phyloP scores from a whole-genome alignment of 805 yeast species.

The Alloascoidea africana region DNA sequence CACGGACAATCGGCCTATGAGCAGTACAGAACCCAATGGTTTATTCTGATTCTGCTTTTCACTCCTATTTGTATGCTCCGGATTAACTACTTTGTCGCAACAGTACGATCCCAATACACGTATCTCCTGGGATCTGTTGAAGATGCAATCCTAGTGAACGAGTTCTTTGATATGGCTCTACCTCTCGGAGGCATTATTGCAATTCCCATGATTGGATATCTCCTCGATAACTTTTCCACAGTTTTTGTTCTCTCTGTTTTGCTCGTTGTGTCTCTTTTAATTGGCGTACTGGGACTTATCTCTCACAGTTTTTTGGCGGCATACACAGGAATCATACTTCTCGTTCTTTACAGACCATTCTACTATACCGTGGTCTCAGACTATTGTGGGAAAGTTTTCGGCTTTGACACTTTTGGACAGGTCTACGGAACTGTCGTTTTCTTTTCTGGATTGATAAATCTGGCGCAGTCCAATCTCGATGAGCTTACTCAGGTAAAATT shows the following conservation, averaged over 20 bases:
- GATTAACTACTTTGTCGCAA: conserved; percentile 86
- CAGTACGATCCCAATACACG: conserved; percentile 69
- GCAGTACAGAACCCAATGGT: conserved; percentile 53
- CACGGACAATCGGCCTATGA: conserved; percentile 40
- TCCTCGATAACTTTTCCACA: conserved; percentile 55
- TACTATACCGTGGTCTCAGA: conserved; percentile 89
- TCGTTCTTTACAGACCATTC: conserved; percentile 81
- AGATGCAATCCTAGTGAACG: conserved; percentile 42
- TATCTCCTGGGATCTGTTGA: conserved; percentile 41
- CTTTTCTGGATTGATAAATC: conserved; percentile 67
- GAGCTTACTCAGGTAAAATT: conserved; percentile 51
- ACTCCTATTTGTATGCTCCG: conserved; percentile 84
- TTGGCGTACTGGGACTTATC: conserved; percentile 61
- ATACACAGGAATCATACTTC: conserved; percentile 47
- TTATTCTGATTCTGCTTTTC: conserved; percentile 57
- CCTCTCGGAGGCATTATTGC: conserved; percentile 83
- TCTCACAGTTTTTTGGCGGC: conserved; percentile 30
- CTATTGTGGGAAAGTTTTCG: conserved; percentile 84
- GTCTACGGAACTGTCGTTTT: conserved; percentile 81
- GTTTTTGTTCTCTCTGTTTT: conserved; percentile 32
- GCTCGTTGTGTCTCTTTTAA: conserved; percentile 34
- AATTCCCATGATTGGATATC: conserved; percentile 73
- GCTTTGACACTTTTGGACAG: conserved; percentile 83
- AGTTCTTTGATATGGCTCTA: conserved; percentile 70
- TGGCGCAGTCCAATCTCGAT: conserved; percentile 59